phyloP scores from a whole-genome alignment of 805 yeast species.

The Schwanniomyces polymorphus region DNA sequence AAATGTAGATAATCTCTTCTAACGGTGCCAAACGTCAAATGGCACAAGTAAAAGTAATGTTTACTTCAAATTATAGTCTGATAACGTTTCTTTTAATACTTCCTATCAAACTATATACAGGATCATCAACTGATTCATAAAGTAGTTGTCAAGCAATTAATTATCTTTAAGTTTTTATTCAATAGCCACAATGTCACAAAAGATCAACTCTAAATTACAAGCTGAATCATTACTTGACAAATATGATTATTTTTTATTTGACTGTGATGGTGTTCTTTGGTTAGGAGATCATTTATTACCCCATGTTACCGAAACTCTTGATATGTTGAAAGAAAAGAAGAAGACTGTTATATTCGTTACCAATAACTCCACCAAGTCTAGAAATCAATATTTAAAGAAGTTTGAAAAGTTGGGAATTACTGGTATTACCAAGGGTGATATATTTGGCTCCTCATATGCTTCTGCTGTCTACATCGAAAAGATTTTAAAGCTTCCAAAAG shows the following conservation, averaged over 20 bases:
- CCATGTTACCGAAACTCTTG: constrained; percentile 71
- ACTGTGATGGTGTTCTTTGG: constrained; percentile 98
- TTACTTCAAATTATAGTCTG: background rate
- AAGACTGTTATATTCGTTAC: constrained; percentile 88
- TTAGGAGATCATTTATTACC: constrained; percentile 82
- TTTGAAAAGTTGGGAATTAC: constrained; percentile 61
- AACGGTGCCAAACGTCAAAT: background rate
- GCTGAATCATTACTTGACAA: constrained; percentile 56
- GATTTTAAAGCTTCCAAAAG: constrained; percentile 70
- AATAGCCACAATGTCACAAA: constrained; percentile 40
- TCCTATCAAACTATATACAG: background rate
- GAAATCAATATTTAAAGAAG: constrained; percentile 73
- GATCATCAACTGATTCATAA: background rate
- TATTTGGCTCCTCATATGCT: constrained; percentile 91
- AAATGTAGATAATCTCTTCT: background rate
- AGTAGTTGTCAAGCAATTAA: background rate
- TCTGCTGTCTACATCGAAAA: constrained; percentile 82
- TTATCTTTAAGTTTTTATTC: background rate
- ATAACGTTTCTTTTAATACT: background rate
- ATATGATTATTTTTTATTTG: constrained; percentile 87
- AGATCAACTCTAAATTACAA: constrained; percentile 47
- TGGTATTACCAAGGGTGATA: constrained; percentile 55
- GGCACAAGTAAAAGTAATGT: background rate
- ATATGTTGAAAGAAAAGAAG: constrained; percentile 49
- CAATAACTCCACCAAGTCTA: constrained; percentile 90